A percentile compares a stretch with the other conserved stretches of the same genome.
Conservation (phyloP, 495 filamentous ascomycete species). For the Lindgomyces ingoldianus region DNA sequence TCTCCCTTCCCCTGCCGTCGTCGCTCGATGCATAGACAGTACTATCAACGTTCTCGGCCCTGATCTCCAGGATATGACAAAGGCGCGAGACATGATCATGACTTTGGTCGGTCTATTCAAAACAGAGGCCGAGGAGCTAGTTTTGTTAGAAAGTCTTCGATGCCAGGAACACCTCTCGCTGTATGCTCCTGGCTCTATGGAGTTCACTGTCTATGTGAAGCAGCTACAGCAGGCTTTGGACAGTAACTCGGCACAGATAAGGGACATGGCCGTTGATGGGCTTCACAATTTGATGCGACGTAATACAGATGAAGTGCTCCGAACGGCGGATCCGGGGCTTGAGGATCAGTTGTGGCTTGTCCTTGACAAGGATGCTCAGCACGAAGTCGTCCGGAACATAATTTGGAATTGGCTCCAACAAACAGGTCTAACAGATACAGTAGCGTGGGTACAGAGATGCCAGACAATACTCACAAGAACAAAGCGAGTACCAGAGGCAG, state of each 20-base stretch:
- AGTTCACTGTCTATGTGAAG: conserved; percentile 79
- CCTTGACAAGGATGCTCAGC: conserved; percentile 72
- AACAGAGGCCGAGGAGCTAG: conserved; percentile 69
- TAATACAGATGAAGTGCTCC: conserved; percentile 75
- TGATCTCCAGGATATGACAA: conserved; percentile 90
- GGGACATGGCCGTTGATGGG: conserved; percentile 81
- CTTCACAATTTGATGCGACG: conserved; percentile 94
- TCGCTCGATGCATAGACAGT: conserved; percentile 88
- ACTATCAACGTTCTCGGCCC: conserved; percentile 94
- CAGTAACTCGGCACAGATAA: conserved; percentile 64
- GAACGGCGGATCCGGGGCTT: conserved; percentile 69
- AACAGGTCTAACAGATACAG: conserved; percentile 74
- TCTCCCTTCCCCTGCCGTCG: conserved; percentile 73
- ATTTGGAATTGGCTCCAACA: conserved; percentile 90
- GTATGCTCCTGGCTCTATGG: conserved; percentile 84
- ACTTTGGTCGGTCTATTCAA: conserved; percentile 83
- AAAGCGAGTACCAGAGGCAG: conserved; percentile 59
- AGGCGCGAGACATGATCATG: conserved; percentile 85
- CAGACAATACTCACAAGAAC: conserved; percentile 89
- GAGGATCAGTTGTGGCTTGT: conserved; percentile 92
- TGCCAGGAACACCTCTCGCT: conserved; percentile 90
- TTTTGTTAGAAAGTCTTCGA: conserved; percentile 73
- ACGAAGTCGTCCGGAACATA: conserved; percentile 76
- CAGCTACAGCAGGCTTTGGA: conserved; percentile 74
- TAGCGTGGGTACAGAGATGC: conserved; percentile 81